These are phyloP conservation scores for Pythium plurisporium DNA, from an alignment of 352 stramenopile genomes.

Conservation along the genomic window DNA sequence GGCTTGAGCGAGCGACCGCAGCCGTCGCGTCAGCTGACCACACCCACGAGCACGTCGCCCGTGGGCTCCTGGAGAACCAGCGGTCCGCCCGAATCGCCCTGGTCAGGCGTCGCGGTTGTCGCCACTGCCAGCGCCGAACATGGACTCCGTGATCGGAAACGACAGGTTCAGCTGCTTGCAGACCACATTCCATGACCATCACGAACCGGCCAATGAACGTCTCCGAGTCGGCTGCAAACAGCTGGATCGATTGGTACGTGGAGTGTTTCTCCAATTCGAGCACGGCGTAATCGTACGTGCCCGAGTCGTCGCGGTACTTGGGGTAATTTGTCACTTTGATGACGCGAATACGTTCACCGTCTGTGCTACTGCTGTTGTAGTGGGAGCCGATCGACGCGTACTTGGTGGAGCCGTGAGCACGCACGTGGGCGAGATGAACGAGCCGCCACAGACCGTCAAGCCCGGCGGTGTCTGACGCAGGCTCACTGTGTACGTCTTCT, in stretches of 20 bases:
- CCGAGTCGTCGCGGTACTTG: slow-evolving; percentile 11
- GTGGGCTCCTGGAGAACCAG: slow-evolving; percentile 28
- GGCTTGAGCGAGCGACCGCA: slow-evolving; percentile 48
- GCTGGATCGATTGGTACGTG: not conserved
- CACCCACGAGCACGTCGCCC: slow-evolving; percentile 38
- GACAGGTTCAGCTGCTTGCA: slow-evolving; percentile 10
- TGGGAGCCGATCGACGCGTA: slow-evolving; percentile 56
- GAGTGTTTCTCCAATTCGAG: slow-evolving; percentile 19
- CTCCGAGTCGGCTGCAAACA: not conserved
- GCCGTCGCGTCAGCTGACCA: slow-evolving; percentile 60
- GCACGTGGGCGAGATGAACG: slow-evolving; percentile 45
- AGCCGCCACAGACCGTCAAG: slow-evolving; percentile 25
- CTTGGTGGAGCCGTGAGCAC: slow-evolving; percentile 33
- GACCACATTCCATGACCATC: slow-evolving; percentile 21
- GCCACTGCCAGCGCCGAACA: slow-evolving; percentile 52
- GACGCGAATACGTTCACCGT: slow-evolving; percentile 20
- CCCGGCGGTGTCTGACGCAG: slow-evolving; percentile 16
- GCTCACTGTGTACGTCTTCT: slow-evolving; percentile 29
- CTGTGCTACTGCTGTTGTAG: slow-evolving; percentile 35
- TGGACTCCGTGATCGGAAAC: slow-evolving; percentile 30
- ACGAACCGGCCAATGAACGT: slow-evolving; percentile 18
- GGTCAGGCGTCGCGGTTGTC: slow-evolving; percentile 39
- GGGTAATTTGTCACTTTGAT: slow-evolving; percentile 3
- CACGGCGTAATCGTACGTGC: slow-evolving; percentile 45
- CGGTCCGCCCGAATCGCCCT: slow-evolving; percentile 56